Base-by-base conservation (phyloP, 768 basidiomycete species). In the Termitomyces sp. region DNA sequence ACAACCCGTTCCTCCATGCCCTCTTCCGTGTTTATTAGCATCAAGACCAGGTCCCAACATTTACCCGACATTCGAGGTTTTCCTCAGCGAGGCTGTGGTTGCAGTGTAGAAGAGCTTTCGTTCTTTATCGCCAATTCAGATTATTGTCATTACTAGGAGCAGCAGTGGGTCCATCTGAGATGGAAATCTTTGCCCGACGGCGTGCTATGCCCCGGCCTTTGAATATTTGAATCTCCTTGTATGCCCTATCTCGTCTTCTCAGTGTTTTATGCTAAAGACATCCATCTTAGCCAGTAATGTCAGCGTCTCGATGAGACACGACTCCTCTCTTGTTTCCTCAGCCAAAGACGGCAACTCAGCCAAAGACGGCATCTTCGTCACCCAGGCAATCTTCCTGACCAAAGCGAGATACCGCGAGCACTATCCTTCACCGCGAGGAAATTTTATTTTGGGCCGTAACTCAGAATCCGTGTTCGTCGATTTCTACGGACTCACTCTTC, bases 101-200 rank as follows among this genome's bases (percentile, higher is more conserved):
- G 80, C 88, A 52, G 69, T 87, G 29, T 77, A 79, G 0, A 81
- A 83, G 71, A 87, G 86, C 5, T n/a, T n/a, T n/a, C n/a, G n/a
- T n/a, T n/a, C n/a, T n/a, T n/a, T n/a, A n/a, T n/a, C n/a, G n/a
- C n/a, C n/a, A n/a, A n/a, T n/a, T n/a, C n/a, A n/a, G n/a, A n/a
- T n/a, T n/a, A n/a, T n/a, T n/a, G n/a, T n/a, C n/a, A n/a, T n/a
- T n/a, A n/a, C n/a, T n/a, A n/a, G n/a, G n/a, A n/a, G n/a, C n/a
- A n/a, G n/a, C n/a, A n/a, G n/a, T n/a, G n/a, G n/a, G n/a, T n/a
- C n/a, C n/a, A n/a, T n/a, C n/a, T n/a, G n/a, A n/a, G n/a, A n/a
- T n/a, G n/a, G n/a, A n/a, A n/a, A n/a, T n/a, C n/a, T n/a, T n/a
- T 17, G 61, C 89, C 50, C 76, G 63, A 68, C 66, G 38, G 63